A percentile compares a stretch with the other conserved stretches of the same genome.
Evolutionary conservation across 306 rosid species (phyloP).

Genomic region (Lathyrus tuberosus): DNA sequence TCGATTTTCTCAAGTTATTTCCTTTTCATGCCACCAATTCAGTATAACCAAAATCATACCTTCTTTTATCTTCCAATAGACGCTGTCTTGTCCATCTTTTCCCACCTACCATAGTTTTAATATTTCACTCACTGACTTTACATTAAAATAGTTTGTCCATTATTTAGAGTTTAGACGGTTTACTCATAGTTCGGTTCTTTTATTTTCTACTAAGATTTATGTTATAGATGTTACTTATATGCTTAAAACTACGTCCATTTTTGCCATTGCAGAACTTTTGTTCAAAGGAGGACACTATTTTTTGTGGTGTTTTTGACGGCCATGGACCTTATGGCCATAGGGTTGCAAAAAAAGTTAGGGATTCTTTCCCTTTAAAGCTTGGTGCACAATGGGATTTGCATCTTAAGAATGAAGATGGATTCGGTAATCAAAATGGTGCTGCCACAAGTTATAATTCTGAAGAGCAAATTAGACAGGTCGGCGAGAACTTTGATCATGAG

Average conservation of each 20-base stretch:
- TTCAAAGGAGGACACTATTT: conserved; percentile 60
- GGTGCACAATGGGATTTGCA: conserved; percentile 70
- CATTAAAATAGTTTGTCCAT: not conserved
- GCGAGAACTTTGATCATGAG: conserved; percentile 42
- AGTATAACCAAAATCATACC: not conserved
- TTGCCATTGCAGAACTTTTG: conserved; percentile 67
- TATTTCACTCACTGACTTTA: not conserved
- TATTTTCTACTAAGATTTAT: conserved; percentile 4
- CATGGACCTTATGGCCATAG: conserved; percentile 92
- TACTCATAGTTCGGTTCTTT: conserved; percentile 4
- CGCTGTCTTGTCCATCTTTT: not conserved
- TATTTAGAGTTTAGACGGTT: not conserved
- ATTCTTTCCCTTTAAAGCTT: conserved; percentile 80
- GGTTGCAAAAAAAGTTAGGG: conserved; percentile 88
- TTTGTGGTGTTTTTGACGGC: conserved; percentile 98
- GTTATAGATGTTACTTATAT: conserved; percentile 9
- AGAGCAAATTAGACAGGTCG: conserved; percentile 38
- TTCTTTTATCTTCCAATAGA: not conserved
- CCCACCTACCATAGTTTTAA: conserved; percentile 2
- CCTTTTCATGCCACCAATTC: not conserved
- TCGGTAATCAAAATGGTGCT: conserved; percentile 37
- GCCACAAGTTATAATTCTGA: conserved; percentile 43
- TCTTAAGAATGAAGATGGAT: conserved; percentile 42
- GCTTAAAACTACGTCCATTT: not conserved
- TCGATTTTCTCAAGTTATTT: conserved; percentile 2